Conservation (phyloP, 2,329 filamentous ascomycete species). For the Xylariomycetidae sp. region DNA sequence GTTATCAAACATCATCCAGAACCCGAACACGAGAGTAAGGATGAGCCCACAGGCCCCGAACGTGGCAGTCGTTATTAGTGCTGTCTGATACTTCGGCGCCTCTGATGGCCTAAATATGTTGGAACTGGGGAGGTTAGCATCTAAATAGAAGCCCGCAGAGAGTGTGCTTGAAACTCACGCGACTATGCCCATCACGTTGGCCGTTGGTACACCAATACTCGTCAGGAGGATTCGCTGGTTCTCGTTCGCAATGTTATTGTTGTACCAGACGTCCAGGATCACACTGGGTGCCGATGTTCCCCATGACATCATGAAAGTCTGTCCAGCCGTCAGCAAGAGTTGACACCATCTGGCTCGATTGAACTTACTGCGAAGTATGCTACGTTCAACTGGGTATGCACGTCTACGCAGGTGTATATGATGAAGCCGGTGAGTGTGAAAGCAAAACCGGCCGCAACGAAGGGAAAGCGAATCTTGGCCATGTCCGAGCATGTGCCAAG, state of each 20-base stretch:
- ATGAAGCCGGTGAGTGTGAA: conserved; percentile 73
- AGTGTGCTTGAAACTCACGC: conserved; percentile 21
- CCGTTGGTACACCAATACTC: conserved; percentile 63
- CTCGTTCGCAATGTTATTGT: conserved; percentile 76
- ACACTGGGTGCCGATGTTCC: conserved; percentile 60
- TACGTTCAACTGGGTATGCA: conserved; percentile 50
- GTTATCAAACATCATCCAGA: conserved; percentile 61
- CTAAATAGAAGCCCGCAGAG: neutral
- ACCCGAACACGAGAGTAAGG: conserved; percentile 47
- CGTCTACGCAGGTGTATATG: conserved; percentile 66
- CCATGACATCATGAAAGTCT: conserved; percentile 74
- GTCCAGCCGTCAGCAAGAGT: neutral
- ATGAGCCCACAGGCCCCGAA: conserved; percentile 55
- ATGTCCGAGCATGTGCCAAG: conserved; percentile 65
- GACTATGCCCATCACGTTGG: conserved; percentile 70
- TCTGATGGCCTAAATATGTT: conserved; percentile 63
- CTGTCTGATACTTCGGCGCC: conserved; percentile 59
- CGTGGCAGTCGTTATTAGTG: conserved; percentile 54
- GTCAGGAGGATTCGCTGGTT: conserved; percentile 64
- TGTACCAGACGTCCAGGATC: conserved; percentile 50
- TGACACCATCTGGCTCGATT: neutral
- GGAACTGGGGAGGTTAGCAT: conserved; percentile 22
- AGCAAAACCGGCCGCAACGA: conserved; percentile 64
- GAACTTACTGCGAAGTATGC: conserved; percentile 57
- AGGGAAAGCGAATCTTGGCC: conserved; percentile 60